Evolutionary conservation across 1,139 yeast genomes (phyloP), one percentile per base, ranked within the genome.

Genomic region (Saccharomyces hybrid): DNA sequence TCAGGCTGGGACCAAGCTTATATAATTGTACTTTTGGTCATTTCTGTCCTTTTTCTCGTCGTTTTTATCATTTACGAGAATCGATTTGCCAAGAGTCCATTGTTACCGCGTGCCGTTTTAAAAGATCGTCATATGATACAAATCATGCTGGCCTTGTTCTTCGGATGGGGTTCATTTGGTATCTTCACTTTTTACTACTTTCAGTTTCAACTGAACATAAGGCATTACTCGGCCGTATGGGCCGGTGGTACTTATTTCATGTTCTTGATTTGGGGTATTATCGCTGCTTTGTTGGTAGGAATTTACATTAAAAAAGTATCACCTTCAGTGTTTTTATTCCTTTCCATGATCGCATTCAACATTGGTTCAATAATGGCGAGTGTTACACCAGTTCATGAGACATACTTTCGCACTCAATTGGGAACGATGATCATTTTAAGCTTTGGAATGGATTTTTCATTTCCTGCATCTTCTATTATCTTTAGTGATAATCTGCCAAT

Each of bases 81-180:
- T 5, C 61, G 59, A n/a, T 59, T 54, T 38, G 70, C 69, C 6
- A 52, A 63, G 20, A 55, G 66, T 50, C 84, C 84, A n/a, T 68
- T 80, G 28, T 61, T 81, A 27, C 84, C 83, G 1, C 67, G 63
- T 30, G 70, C 75, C 4, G 73, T 78, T 1, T 74, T 78, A 61
- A 54, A 59, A 73, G 66, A 65, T 52, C 56, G 61, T 16, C 65
- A 64, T 9, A 58, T 63, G 16, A 53, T 65, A 2, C 58, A 82
- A 77, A 50, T 72, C 69, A 55, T 72, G 31, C 52, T 58, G 1
- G 62, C 69, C 4, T 57, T 71, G 65, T 63, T 65, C 52, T 69
- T 79, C 34, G 84, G 84, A 1, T 81, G 85, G 85, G 82, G 82
- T 0, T 77, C 82, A 9, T 81, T 80, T 65, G 83, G 84, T 4